Base-by-base conservation (phyloP, 768 basidiomycete genomes). In the Daedaleopsis sinensis region DNA sequence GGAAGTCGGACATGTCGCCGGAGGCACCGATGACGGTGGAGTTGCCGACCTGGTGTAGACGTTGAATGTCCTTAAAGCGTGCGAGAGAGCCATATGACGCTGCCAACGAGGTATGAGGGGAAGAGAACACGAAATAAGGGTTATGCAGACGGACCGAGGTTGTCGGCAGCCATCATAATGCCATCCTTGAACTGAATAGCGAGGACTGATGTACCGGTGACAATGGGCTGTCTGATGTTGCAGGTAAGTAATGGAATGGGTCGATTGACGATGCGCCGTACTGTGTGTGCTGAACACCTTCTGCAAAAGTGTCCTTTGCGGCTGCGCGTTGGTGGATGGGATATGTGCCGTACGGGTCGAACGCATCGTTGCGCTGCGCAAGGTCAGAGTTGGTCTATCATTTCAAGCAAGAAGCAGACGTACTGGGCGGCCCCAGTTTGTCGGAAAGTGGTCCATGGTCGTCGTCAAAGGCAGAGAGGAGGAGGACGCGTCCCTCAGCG, bases 1-100 rank as follows among this genome's bases (percentile, higher is more conserved):
- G 97, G 77, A 94, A 98, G 78, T 99, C 97, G 68, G 91, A 91
- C 89, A 99, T 93, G 79, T 99, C 97, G 27, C 97, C 97, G 16
- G 93, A 87, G 3, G 92, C 96, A 21, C 93, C 97, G 67, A 99
- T 80, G 62, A 96, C 82, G 47, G 95, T 96, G 76, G 88, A 85
- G 39, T 83, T 77, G 9, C 96, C 95, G 37, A 97, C 87, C 5
- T 90, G 74, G 70, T 93, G 88, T 27, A 99, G 84, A 74, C 97
- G 92, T 66, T 90, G 85, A 59, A 98, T 80, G 70, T 96, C 94
- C 80, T 93, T 94, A 86, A 97, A 97, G 37, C 96, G 89, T 1
- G 97, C 95, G 52, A 98, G 88, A 8, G 96, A 98, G 62, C 97
- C 96, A 70, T 98, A 98, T 0, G 97, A 98, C 12, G 94, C 95